These are phyloP conservation scores for Aquilaria yunnanensis DNA, from an alignment of 345 rosid species.

Conservation along the genomic window DNA sequence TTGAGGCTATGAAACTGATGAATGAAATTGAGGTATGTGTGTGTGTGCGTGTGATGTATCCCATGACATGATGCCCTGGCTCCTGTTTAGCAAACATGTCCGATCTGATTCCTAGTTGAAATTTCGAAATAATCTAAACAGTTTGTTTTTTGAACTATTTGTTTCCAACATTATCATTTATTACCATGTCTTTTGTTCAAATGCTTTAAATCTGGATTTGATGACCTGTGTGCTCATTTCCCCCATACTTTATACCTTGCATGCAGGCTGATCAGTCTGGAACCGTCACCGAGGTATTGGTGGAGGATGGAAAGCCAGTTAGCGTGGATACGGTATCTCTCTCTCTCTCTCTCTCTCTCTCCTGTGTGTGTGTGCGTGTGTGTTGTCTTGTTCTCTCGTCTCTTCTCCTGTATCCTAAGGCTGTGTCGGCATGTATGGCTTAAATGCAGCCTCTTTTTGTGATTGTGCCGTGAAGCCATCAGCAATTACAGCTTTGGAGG, in stretches of 20 bases:
- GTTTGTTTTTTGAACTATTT: no score
- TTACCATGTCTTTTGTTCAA: no score
- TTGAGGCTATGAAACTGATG: slow-evolving; percentile 99
- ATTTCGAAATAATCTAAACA: no score
- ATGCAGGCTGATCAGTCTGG: slow-evolving; percentile 91
- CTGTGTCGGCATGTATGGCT: background rate
- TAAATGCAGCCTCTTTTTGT: slow-evolving; percentile 70
- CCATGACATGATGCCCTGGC: background rate
- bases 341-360: slow-evolving; percentile 6
- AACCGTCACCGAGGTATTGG: slow-evolving; percentile 66
- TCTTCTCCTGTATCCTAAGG: background rate
- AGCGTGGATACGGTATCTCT: slow-evolving; percentile 66
- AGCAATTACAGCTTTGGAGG: slow-evolving; percentile 2
- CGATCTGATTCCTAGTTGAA: no score
- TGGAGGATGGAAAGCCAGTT: slow-evolving; percentile 81
- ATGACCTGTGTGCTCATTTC: no score
- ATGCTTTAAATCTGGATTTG: no score
- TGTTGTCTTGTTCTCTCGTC: background rate
- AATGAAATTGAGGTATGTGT: slow-evolving; percentile 81
- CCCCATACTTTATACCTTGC: slow-evolving; percentile 1
- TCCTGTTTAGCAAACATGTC: background rate
- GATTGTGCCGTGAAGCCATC: slow-evolving; percentile 45
- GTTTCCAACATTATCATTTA: no score
- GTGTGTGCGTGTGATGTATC: no score
- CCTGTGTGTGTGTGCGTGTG: no score